phyloP scores from a whole-genome alignment of 495 filamentous ascomycete genomes.

The Acidomyces sp. region DNA sequence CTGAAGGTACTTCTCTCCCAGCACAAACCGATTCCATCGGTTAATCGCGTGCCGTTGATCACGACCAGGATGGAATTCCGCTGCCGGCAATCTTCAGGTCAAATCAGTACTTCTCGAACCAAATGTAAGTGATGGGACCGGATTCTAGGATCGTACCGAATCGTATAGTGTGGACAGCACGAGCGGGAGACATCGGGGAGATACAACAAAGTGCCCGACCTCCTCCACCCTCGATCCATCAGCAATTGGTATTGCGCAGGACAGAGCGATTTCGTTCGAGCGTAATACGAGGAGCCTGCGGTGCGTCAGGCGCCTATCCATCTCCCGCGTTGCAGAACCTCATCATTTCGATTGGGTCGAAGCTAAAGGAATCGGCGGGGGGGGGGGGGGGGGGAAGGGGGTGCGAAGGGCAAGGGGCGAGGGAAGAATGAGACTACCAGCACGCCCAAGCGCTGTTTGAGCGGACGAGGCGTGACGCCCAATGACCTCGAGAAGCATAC shows the following conservation, averaged over 20 bases:
- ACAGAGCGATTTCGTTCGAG: slow-evolving; percentile 51
- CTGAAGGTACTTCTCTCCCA: slow-evolving; percentile 64
- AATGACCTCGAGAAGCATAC: slow-evolving; percentile 20
- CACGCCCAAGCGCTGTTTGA: too few species aligned
- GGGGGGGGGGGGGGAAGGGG: too few species aligned
- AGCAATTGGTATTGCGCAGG: slow-evolving; percentile 66
- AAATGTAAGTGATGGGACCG: slow-evolving; percentile 3
- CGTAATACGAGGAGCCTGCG: slow-evolving; percentile 75
- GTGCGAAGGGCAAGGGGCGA: too few species aligned
- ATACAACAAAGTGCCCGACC: slow-evolving; percentile 78
- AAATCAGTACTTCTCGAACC: slow-evolving; percentile 17
- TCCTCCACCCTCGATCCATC: slow-evolving; percentile 79
- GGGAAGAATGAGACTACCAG: too few species aligned
- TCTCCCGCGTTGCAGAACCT: slow-evolving; percentile 1
- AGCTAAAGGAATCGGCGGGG: too few species aligned
- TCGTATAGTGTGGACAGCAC: slow-evolving; percentile 93
- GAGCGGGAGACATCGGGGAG: slow-evolving; percentile 70
- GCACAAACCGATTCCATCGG: slow-evolving; percentile 74
- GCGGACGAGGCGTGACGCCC: slow-evolving; percentile 4
- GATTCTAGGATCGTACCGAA: slow-evolving; percentile 41
- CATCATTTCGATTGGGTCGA: too few species aligned
- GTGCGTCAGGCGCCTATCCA: not conserved
- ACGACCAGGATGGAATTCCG: slow-evolving; percentile 53
- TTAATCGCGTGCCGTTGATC: slow-evolving; percentile 82
- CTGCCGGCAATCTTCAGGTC: slow-evolving; percentile 48